Percentiles rank a stretch among this genome's conserved stretches.
These are phyloP conservation scores for Skeletonema marinoi DNA, from an alignment of 108 stramenopile genomes.

Conservation along the genomic window DNA sequence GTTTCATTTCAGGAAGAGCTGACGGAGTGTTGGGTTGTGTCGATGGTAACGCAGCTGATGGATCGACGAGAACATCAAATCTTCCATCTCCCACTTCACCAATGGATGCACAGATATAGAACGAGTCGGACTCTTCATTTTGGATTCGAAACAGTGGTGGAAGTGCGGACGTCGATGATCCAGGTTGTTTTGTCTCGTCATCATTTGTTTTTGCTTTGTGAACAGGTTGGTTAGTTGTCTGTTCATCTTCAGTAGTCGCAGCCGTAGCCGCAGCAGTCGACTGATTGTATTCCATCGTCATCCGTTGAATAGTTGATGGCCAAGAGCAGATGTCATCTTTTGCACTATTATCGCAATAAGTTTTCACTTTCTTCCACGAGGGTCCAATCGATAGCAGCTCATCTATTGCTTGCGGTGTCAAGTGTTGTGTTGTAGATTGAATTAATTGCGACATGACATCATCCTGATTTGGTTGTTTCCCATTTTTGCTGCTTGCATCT, in stretches of 20 bases:
- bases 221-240: neutral
- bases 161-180: neutral
- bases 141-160: slow-evolving; percentile 36
- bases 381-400: slow-evolving; percentile 42
- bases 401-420: slow-evolving; percentile 40
- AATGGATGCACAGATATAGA: slow-evolving; percentile 66
- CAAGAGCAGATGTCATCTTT: slow-evolving; percentile 6
- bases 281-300: slow-evolving; percentile 48
- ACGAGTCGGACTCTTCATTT: slow-evolving; percentile 35
- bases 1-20: slow-evolving; percentile 56
- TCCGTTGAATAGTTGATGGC: slow-evolving; percentile 33
- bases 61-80: slow-evolving; percentile 45
- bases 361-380: slow-evolving; percentile 44
- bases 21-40: neutral
- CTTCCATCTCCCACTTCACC: slow-evolving; percentile 54
- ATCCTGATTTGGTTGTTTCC: slow-evolving; percentile 4
- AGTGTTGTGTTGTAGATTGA: slow-evolving; percentile 12
- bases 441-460: slow-evolving; percentile 11
- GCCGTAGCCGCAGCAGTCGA: neutral
- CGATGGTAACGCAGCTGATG: slow-evolving; percentile 9
- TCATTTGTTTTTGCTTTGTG: neutral
- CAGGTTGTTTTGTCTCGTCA: neutral
- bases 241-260: slow-evolving; percentile 7
- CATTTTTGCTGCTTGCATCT: neutral
- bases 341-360: neutral